Base-by-base conservation (phyloP, 257 asterid genomes). In the Paulownia fortunei region DNA sequence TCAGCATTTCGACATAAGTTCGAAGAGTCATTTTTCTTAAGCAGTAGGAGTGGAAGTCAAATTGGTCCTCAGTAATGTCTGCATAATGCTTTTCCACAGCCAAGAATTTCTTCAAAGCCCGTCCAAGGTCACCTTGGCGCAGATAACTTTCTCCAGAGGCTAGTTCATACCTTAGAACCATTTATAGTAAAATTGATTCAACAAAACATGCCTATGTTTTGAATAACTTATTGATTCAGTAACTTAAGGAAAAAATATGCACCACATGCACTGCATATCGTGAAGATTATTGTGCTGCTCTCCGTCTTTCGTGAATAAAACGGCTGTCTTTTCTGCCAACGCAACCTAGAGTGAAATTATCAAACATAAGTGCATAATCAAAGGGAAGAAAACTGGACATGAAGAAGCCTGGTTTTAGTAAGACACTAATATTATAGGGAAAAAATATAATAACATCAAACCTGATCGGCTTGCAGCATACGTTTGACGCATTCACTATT, bases 261-360 rank as follows among this genome's bases (percentile, higher is more conserved):
- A 93, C 99, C 99, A 96, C 98, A 96, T 96, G 98, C 99, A 96
- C 88, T 96, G 99, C 99, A 96, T 96, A 86, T 96, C 99, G 58
- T 96, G 92, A 77, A 96, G 97, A 78, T 87, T 96, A 84, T 92
- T 96, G 79, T 92, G 99, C 79, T 93, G 99, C 79, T 96, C 99
- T 74, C 99, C 99, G 70, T 96, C 99, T 92, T 93, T 96, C n/a
- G 97, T 96, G 86, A 93, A 96, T 64, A 96, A 84, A 44, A 90
- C 88, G 32, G 99, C 99, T 11, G 94, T 96, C 85, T 96, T 93
- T 84, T 96, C 99, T 41, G 99, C 97, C 86, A 89, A 79, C 15
- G 90, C 82, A 80, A 93, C 97, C 99, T 96, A 82, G 65, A 86
- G 80, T 51, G 74, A 21, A 61, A 60, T 80, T 23, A 44, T 73